A percentile compares a stretch with the other conserved stretches of the same genome.
phyloP scores from a whole-genome alignment of 441 rosid genomes.

The Bruguiera hainesii region DNA sequence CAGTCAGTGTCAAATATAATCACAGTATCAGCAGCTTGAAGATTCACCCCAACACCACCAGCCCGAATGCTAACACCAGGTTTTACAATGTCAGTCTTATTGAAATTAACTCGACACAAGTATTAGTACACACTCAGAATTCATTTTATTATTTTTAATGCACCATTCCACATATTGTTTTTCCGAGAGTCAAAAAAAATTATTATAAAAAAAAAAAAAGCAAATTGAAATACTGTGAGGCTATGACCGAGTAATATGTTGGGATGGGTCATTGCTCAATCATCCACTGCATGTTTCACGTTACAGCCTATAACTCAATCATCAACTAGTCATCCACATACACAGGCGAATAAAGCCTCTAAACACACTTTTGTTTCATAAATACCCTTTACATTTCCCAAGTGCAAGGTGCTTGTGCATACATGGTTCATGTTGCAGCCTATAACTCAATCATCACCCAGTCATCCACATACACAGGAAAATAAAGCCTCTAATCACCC shows the following conservation, averaged over 20 bases:
- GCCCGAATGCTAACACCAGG: slow-evolving; percentile 74
- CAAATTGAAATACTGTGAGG: not conserved
- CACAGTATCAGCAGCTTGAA: slow-evolving; percentile 97
- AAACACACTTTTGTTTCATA: no score
- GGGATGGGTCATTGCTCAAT: not conserved
- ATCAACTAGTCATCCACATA: no score
- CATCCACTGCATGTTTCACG: not conserved
- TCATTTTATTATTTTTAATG: not conserved
- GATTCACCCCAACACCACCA: slow-evolving; percentile 97
- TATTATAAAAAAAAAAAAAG: not conserved
- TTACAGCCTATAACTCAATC: not conserved
- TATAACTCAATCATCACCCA: not conserved
- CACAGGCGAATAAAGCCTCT: no score
- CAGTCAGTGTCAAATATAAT: slow-evolving; percentile 95
- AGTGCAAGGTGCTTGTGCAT: no score
- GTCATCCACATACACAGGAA: no score
- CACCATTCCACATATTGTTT: not conserved
- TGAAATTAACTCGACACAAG: slow-evolving; percentile 18
- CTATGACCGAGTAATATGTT: not conserved
- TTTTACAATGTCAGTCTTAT: slow-evolving; percentile 25
- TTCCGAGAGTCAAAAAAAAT: not conserved
- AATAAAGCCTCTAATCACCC: no score
- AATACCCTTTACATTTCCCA: no score
- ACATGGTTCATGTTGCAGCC: not conserved
- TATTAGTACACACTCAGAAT: not conserved